phyloP scores from a whole-genome alignment of 139 green algal genomes.

The Ulvella scutata region DNA sequence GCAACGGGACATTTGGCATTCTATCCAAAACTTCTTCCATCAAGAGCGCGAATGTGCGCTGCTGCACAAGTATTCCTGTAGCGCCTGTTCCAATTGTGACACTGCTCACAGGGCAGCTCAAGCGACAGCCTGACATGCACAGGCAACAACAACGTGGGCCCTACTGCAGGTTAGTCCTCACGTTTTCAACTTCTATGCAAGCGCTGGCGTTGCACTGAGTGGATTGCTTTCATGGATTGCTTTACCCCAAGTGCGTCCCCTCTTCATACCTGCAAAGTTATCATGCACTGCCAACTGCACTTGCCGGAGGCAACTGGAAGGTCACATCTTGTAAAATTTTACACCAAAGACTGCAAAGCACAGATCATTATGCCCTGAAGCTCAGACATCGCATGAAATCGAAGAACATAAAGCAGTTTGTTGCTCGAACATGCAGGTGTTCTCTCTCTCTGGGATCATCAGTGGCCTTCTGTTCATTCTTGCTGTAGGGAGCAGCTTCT shows the following conservation, averaged over 20 bases:
- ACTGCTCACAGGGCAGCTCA: too few relatives aligned
- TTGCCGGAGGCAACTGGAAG: too few relatives aligned
- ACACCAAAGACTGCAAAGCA: too few relatives aligned
- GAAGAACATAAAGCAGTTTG: too few relatives aligned
- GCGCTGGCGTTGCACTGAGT: neutral
- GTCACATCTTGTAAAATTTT: too few relatives aligned
- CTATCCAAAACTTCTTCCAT: neutral
- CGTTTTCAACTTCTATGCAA: neutral
- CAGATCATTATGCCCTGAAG: too few relatives aligned
- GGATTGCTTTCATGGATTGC: too few relatives aligned
- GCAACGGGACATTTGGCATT: neutral
- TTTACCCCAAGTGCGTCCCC: too few relatives aligned
- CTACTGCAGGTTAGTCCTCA: neutral
- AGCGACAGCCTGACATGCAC: neutral
- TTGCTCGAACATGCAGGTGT: too few relatives aligned
- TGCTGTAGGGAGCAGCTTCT: neutral
- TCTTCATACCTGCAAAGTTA: too few relatives aligned
- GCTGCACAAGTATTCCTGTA: neutral
- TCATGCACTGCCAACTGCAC: too few relatives aligned
- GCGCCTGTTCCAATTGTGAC: neutral
- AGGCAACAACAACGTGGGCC: neutral
- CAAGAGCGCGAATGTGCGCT: neutral
- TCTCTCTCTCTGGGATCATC: neutral
- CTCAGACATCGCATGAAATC: too few relatives aligned
- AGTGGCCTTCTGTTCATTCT: neutral